Percentiles rank a stretch among this genome's conserved stretches.
Conservation (phyloP, 2,329 filamentous ascomycete genomes). For the Rasamsonia emersonii region DNA sequence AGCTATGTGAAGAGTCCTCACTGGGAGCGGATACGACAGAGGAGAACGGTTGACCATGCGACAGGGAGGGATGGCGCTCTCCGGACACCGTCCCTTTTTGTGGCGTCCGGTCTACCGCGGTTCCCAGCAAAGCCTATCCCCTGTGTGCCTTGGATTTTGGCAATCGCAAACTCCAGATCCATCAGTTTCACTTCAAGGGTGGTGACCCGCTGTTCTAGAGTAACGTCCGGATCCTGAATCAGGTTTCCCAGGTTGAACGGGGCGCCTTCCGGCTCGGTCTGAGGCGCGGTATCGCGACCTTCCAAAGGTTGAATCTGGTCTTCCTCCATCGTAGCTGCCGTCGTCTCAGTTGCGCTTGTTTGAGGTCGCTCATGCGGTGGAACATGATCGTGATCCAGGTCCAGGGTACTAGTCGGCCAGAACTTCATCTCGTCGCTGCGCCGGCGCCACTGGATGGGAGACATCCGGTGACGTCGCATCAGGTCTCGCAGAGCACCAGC, state of each 20-base stretch:
- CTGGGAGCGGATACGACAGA: slow-evolving; percentile 8
- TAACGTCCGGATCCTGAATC: slow-evolving; percentile 29
- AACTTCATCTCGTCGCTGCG: slow-evolving; percentile 33
- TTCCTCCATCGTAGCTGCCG: not conserved
- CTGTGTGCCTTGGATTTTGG: slow-evolving; percentile 35
- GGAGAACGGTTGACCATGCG: slow-evolving; percentile 7
- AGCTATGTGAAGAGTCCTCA: slow-evolving; percentile 8
- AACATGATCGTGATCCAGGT: slow-evolving; percentile 15
- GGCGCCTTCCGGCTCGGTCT: slow-evolving; percentile 15
- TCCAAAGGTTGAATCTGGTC: slow-evolving; percentile 4
- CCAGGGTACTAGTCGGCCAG: slow-evolving; percentile 25
- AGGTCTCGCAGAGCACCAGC: slow-evolving; percentile 31
- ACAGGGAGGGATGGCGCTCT: slow-evolving; percentile 7
- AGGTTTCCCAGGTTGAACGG: slow-evolving; percentile 30
- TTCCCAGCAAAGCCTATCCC: slow-evolving; percentile 13
- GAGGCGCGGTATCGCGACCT: slow-evolving; percentile 9
- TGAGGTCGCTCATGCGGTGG: slow-evolving; percentile 8
- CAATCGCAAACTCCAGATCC: slow-evolving; percentile 42
- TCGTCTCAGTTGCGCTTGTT: slow-evolving; percentile 1
- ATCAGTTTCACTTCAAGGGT: slow-evolving; percentile 44
- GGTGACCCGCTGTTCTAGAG: slow-evolving; percentile 38
- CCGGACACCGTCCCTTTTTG: slow-evolving; percentile 7
- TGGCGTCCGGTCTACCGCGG: slow-evolving; percentile 8
- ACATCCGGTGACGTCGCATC: slow-evolving; percentile 27
- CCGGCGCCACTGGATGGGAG: slow-evolving; percentile 33